Evolutionary conservation across 371 early-diverging fungal genomes (phyloP).

Genomic region (Mortierella sp.): DNA sequence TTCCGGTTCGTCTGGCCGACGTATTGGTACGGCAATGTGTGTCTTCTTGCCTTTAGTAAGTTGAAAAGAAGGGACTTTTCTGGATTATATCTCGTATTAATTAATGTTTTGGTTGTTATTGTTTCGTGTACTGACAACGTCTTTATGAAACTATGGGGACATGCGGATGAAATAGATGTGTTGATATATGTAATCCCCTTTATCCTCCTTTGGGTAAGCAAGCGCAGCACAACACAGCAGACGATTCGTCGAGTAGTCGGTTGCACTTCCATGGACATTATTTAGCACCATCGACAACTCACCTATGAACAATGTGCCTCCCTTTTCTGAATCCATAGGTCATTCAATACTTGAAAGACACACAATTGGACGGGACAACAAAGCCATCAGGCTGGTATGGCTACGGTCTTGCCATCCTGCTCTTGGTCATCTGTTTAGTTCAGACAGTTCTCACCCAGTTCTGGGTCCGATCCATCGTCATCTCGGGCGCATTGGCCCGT

Average conservation of each 20-base stretch:
- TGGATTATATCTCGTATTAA: not conserved
- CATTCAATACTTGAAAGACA: conserved; percentile 29
- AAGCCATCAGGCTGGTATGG: conserved; percentile 49
- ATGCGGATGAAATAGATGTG: conserved; percentile 8
- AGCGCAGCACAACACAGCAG: conserved; percentile 6
- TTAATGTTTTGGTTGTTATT: not conserved
- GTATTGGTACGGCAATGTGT: conserved; percentile 27
- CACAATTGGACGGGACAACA: conserved; percentile 11
- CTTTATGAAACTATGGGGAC: not conserved
- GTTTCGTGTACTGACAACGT: not conserved
- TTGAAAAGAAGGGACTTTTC: no score
- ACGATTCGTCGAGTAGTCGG: not conserved
- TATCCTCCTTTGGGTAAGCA: conserved; percentile 22
- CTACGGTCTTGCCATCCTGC: conserved; percentile 27
- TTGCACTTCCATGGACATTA: no score
- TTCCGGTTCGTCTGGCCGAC: conserved; percentile 22
- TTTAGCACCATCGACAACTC: no score
- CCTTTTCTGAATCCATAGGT: conserved; percentile 13
- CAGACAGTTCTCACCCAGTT: conserved; percentile 18
- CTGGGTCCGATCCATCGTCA: conserved; percentile 26
- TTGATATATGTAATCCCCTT: conserved; percentile 5
- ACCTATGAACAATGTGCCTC: not conserved
- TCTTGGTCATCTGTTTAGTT: conserved; percentile 28
- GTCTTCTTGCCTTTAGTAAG: conserved; percentile 23
- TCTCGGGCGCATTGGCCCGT: conserved; percentile 59